phyloP scores from a whole-genome alignment of 257 asterid genomes.

The Petrea volubilis region DNA sequence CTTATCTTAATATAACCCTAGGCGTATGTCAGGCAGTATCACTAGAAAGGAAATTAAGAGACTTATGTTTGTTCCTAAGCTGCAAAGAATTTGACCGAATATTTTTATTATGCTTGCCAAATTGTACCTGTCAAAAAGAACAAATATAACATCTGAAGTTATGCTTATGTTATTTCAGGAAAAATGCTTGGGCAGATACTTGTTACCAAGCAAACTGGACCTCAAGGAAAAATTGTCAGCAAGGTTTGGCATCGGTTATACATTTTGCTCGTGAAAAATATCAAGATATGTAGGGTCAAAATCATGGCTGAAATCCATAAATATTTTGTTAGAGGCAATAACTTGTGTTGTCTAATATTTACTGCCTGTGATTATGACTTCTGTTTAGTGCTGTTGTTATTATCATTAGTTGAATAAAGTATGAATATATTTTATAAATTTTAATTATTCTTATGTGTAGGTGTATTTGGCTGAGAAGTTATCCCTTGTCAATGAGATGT shows the following conservation, averaged over 20 bases:
- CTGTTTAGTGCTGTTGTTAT: not conserved
- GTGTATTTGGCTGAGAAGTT: constrained; percentile 90
- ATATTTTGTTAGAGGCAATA: constrained; percentile 6
- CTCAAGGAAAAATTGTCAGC: constrained; percentile 97
- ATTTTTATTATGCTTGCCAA: not conserved
- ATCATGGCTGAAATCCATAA: constrained; percentile 3
- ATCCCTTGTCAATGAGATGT: constrained; percentile 98
- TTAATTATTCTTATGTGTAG: constrained; percentile 39
- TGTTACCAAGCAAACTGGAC: constrained; percentile 95
- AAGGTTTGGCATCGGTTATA: constrained; percentile 54
- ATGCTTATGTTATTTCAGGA: constrained; percentile 48
- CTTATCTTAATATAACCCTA: not conserved
- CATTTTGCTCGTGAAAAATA: not conserved
- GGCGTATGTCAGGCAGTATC: not conserved
- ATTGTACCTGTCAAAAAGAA: not conserved
- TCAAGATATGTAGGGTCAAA: not conserved
- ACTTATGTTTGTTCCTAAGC: not conserved
- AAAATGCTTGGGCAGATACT: constrained; percentile 95
- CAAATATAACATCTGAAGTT: constrained; percentile 4
- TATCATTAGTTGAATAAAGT: not conserved
- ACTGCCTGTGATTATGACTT: not conserved
- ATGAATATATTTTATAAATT: too few species aligned
- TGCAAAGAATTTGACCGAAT: not conserved
- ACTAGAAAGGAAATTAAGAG: not conserved
- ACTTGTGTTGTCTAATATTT: not conserved